Evolutionary conservation across 306 rosid species (phyloP).

Genomic region (Cicer yamashitae): DNA sequence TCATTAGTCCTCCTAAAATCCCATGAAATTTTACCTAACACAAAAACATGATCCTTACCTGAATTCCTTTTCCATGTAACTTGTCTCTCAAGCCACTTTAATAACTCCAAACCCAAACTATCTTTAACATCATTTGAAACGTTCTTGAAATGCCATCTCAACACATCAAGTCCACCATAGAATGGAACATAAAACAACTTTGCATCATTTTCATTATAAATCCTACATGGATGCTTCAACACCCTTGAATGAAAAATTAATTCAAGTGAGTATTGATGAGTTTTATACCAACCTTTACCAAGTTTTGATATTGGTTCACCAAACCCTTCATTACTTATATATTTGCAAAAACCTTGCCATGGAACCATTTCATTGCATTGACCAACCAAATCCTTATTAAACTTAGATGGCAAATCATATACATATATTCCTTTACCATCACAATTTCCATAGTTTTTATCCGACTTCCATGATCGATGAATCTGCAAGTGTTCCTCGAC

Average conservation of each 20-base stretch:
- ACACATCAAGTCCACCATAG: conserved; percentile 73
- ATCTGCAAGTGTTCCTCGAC: conserved; percentile 59
- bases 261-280: conserved; percentile 79
- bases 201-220: conserved; percentile 57
- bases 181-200: conserved; percentile 73
- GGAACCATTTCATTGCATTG: conserved; percentile 70
- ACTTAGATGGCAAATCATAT: conserved; percentile 76
- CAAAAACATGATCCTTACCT: conserved; percentile 78
- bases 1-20: conserved; percentile 64
- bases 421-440: conserved; percentile 67
- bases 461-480: conserved; percentile 68
- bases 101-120: conserved; percentile 56
- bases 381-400: conserved; percentile 73
- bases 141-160: conserved; percentile 80
- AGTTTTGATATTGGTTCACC: conserved; percentile 63
- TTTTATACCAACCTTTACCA: conserved; percentile 71
- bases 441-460: conserved; percentile 49
- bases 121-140: conserved; percentile 76
- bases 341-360: conserved; percentile 66
- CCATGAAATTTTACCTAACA: conserved; percentile 84
- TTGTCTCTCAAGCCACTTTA: conserved; percentile 65
- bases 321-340: conserved; percentile 61
- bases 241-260: conserved; percentile 70
- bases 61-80: conserved; percentile 57
- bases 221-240: conserved; percentile 73